A percentile compares a stretch with the other conserved stretches of the same genome.
These are phyloP conservation scores for Glaciozyma antarctica DNA, from an alignment of 768 basidiomycete genomes.

Conservation along the genomic window DNA sequence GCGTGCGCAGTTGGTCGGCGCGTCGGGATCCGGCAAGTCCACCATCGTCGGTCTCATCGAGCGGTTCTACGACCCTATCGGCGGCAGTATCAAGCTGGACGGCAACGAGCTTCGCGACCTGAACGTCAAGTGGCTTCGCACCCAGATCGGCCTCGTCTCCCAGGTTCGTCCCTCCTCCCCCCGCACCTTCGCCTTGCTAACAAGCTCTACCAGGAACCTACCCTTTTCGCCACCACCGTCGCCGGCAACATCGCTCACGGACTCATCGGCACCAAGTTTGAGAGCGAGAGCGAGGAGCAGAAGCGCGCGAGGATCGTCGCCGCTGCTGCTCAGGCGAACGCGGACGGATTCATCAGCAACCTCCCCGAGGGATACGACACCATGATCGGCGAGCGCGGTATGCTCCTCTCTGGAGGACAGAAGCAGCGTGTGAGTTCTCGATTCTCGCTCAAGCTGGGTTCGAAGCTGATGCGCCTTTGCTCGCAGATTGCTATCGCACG, in stretches of 20 bases:
- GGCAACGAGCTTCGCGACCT: slow-evolving; percentile 42
- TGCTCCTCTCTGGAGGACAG: slow-evolving; percentile 46
- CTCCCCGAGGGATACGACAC: slow-evolving; percentile 46
- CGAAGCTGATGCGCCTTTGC: neutral
- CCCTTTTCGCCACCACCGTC: slow-evolving; percentile 44
- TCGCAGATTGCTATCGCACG: slow-evolving; percentile 44
- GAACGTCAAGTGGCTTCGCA: slow-evolving; percentile 41
- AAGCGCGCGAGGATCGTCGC: slow-evolving; percentile 43
- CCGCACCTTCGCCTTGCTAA: neutral
- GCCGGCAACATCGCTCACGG: slow-evolving; percentile 46
- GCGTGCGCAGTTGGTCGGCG: slow-evolving; percentile 40
- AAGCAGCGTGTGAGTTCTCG: slow-evolving; percentile 18
- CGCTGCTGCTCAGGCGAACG: slow-evolving; percentile 46
- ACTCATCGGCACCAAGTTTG: slow-evolving; percentile 43
- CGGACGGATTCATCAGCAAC: slow-evolving; percentile 45
- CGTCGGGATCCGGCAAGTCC: slow-evolving; percentile 43
- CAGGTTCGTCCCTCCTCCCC: slow-evolving; percentile 33
- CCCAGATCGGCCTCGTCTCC: slow-evolving; percentile 42
- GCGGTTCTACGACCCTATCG: slow-evolving; percentile 40
- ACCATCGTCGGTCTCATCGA: slow-evolving; percentile 43
- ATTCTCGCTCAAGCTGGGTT: accelerated
- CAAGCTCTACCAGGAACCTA: slow-evolving; percentile 36
- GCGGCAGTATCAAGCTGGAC: slow-evolving; percentile 42
- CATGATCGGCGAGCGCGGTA: slow-evolving; percentile 43
- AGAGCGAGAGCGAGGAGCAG: slow-evolving; percentile 39